A percentile compares a stretch with the other conserved stretches of the same genome.
Evolutionary conservation across 139 green algal genomes (phyloP).

Genomic region (Asterochloris sp.): DNA sequence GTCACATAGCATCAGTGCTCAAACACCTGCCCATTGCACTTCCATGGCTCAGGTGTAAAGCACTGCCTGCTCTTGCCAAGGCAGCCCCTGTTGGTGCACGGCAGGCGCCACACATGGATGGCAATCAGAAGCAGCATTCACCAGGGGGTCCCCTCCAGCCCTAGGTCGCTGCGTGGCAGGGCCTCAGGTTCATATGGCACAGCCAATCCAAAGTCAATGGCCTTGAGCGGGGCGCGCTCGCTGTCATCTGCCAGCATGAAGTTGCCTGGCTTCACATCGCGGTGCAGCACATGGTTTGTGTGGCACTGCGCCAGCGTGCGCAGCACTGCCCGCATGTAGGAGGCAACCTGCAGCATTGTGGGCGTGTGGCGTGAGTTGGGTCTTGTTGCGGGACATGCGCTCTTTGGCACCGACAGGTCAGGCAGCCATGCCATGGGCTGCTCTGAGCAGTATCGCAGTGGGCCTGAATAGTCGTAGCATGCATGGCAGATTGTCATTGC

Average conservation of each 20-base stretch:
- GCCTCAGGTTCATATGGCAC: constrained; percentile 72
- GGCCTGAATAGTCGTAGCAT: no score
- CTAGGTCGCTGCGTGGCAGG: constrained; percentile 73
- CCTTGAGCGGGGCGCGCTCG: constrained; percentile 72
- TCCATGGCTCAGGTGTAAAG: neutral
- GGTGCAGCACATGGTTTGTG: constrained; percentile 73
- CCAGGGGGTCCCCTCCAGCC: constrained; percentile 87
- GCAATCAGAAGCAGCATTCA: constrained; percentile 12
- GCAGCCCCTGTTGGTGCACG: no score
- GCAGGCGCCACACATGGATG: no score
- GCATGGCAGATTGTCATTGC: no score
- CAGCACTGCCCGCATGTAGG: constrained; percentile 71
- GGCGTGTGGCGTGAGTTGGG: neutral
- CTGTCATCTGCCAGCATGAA: constrained; percentile 83
- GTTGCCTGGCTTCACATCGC: constrained; percentile 86
- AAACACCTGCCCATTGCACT: neutral
- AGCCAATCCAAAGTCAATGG: constrained; percentile 89
- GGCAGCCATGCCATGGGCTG: no score
- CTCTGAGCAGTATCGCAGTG: no score
- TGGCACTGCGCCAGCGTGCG: constrained; percentile 74
- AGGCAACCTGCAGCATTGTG: constrained; percentile 50
- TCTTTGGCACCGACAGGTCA: no score
- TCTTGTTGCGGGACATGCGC: no score
- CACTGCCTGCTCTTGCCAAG: neutral
- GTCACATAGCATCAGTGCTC: neutral